A percentile compares a stretch with the other conserved stretches of the same genome.
Conservation (phyloP, 148 eudicot species). For the Fagopyrum homotropicum region DNA sequence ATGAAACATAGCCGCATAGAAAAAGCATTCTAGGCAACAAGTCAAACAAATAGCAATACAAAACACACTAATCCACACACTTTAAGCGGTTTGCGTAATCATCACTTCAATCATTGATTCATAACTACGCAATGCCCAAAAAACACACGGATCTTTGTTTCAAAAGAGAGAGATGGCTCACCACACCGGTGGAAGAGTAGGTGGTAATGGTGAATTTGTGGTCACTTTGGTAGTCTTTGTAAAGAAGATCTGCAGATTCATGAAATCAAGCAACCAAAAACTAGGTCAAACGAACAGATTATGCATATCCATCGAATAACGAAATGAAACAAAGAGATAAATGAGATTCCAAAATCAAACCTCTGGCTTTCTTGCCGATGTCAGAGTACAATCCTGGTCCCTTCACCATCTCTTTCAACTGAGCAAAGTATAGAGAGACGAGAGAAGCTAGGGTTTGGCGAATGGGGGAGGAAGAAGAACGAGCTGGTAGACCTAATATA, state of each 20-base stretch:
- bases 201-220: constrained; percentile 70
- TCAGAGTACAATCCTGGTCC: constrained; percentile 84
- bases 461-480: constrained; percentile 8
- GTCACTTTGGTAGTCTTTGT: constrained; percentile 72
- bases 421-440: not conserved
- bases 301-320: not conserved
- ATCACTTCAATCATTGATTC: not conserved
- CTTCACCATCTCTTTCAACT: constrained; percentile 42
- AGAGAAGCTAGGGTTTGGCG: not conserved
- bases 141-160: not conserved
- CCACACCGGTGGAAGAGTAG: constrained; percentile 71
- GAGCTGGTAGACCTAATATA: not conserved
- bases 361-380: constrained; percentile 70
- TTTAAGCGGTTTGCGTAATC: not conserved
- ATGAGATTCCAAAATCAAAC: constrained; percentile 21
- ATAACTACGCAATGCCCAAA: not conserved
- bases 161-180: constrained; percentile 25
- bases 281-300: not conserved
- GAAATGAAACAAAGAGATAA: not conserved
- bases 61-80: not conserved
- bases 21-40: not conserved
- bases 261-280: not conserved
- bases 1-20: not conserved
- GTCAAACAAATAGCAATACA: not conserved
- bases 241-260: constrained; percentile 47